These are phyloP conservation scores for Diutina neorugosa DNA, from an alignment of 1,139 yeast genomes.

Conservation along the genomic window DNA sequence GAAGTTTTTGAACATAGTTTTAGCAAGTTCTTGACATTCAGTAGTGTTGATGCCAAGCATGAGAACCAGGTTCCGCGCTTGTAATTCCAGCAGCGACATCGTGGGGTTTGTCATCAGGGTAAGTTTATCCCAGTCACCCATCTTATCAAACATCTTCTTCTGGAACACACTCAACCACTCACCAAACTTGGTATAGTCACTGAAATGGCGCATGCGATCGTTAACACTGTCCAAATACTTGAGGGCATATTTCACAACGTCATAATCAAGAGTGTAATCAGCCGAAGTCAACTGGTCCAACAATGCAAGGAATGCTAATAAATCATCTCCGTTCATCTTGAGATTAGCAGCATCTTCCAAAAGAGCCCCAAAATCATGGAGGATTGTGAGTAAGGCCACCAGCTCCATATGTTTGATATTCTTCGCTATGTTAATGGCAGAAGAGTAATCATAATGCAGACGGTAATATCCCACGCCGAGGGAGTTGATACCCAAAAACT, in stretches of 20 bases:
- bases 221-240: constrained; percentile 22
- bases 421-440: constrained; percentile 11
- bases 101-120: neutral
- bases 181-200: constrained; percentile 14
- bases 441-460: neutral
- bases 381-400: constrained; percentile 21
- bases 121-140: constrained; percentile 16
- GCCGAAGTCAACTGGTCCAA: neutral
- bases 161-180: constrained; percentile 14
- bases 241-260: constrained; percentile 20
- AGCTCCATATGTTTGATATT: constrained; percentile 12
- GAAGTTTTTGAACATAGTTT: constrained; percentile 28
- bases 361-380: constrained; percentile 26
- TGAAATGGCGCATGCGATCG: constrained; percentile 17
- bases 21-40: constrained; percentile 21
- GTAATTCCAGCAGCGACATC: constrained; percentile 20
- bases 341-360: constrained; percentile 8
- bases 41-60: constrained; percentile 20
- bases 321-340: neutral
- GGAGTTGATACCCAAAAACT: constrained; percentile 9
- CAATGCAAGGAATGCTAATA: neutral
- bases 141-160: constrained; percentile 12
- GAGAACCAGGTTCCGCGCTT: constrained; percentile 28
- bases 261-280: constrained; percentile 13
- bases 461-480: neutral